Evolutionary conservation across 495 filamentous ascomycete genomes (phyloP).

Genomic region (Xylaria longipes): DNA sequence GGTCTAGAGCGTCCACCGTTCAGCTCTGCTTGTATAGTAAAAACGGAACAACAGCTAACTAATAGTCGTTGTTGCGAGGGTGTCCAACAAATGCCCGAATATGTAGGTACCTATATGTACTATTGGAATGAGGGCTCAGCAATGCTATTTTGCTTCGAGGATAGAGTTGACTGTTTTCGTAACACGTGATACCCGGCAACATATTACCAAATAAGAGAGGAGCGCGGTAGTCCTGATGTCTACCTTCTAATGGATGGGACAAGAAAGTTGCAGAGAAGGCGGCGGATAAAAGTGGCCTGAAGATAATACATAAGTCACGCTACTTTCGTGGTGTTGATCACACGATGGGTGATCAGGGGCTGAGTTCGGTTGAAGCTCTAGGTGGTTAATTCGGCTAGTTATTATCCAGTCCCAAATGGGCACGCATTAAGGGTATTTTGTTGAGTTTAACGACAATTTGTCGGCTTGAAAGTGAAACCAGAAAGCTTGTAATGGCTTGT

Average conservation of each 20-base stretch:
- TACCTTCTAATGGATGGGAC: neutral
- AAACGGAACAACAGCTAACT: neutral
- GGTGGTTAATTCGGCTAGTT: neutral
- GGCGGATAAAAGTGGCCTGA: neutral
- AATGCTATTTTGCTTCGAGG: neutral
- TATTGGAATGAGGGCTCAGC: neutral
- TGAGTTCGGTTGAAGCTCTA: neutral
- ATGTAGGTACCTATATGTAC: neutral
- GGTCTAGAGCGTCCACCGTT: neutral
- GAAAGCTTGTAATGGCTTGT: neutral
- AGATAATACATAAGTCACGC: neutral
- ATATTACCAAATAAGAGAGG: neutral
- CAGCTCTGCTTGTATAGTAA: neutral
- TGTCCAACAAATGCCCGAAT: neutral
- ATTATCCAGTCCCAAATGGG: neutral
- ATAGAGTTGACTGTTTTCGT: neutral
- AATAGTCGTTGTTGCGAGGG: neutral
- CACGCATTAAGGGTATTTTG: neutral
- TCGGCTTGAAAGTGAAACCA: neutral
- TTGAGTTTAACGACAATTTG: neutral
- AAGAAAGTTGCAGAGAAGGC: neutral
- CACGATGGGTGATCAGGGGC: neutral
- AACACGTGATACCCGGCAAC: conserved; percentile 6
- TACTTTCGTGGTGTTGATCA: neutral
- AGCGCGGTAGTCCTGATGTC: neutral